A percentile compares a stretch with the other conserved stretches of the same genome.
Evolutionary conservation across 306 rosid genomes (phyloP).

Genomic region (Calophaca sinica): DNA sequence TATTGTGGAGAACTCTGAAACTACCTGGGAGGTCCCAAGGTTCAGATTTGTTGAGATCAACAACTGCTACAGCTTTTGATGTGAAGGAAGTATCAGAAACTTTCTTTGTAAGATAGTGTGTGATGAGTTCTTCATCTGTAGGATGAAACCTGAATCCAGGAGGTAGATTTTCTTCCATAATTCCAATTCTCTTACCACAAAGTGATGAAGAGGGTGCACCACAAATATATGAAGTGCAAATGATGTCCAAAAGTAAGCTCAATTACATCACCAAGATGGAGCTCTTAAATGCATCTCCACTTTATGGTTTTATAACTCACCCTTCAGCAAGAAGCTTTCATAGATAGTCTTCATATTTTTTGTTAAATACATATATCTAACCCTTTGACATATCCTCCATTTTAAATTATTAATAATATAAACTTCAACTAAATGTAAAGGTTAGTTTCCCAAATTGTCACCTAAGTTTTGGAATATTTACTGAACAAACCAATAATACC

Average conservation of each 20-base stretch:
- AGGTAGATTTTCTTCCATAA: constrained; percentile 81
- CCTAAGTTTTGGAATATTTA: constrained; percentile 29
- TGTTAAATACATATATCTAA: constrained; percentile 59
- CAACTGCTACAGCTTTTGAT: constrained; percentile 74
- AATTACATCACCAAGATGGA: constrained; percentile 45
- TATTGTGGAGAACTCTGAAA: not conserved
- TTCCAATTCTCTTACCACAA: constrained; percentile 9
- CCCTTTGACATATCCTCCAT: constrained; percentile 64
- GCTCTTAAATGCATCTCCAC: constrained; percentile 50
- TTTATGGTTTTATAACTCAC: constrained; percentile 45
- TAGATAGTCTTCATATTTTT: constrained; percentile 39
- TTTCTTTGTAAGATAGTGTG: constrained; percentile 69
- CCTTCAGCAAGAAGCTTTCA: constrained; percentile 64
- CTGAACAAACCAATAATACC: constrained; percentile 23
- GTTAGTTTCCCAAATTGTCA: constrained; percentile 40
- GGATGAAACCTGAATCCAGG: constrained; percentile 98
- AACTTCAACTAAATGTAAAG: constrained; percentile 5
- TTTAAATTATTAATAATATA: constrained; percentile 26
- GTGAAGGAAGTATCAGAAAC: constrained; percentile 75
- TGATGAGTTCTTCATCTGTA: constrained; percentile 94
- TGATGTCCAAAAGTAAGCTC: constrained; percentile 47
- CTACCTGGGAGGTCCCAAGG: constrained; percentile 98
- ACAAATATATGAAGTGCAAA: constrained; percentile 17
- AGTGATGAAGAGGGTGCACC: not conserved
- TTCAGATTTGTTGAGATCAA: constrained; percentile 92